phyloP scores from a whole-genome alignment of 2,329 filamentous ascomycete species.

The Annulohypoxylon truncatum region DNA sequence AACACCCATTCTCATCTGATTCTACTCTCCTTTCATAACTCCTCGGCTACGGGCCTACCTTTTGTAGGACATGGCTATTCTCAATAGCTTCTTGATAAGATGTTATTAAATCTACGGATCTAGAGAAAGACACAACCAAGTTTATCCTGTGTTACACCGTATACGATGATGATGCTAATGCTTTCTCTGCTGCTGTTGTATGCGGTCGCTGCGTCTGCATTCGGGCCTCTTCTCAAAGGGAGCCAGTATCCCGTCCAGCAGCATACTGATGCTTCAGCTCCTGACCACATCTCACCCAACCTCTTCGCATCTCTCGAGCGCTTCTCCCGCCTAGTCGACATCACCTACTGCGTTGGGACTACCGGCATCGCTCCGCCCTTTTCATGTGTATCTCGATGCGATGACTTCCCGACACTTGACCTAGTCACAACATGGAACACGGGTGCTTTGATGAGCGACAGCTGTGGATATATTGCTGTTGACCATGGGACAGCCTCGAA shows the following conservation, averaged over 20 bases:
- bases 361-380: conserved; percentile 88
- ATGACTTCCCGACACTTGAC: conserved; percentile 82
- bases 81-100: neutral
- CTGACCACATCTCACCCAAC: conserved; percentile 62
- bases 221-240: conserved; percentile 27
- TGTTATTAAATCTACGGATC: conserved; percentile 1
- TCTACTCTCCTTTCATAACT: neutral
- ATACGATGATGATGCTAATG: conserved; percentile 24
- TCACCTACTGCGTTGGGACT: conserved; percentile 90
- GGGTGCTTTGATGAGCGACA: conserved; percentile 85
- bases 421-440: conserved; percentile 91
- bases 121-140: conserved; percentile 12
- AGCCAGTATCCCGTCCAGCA: conserved; percentile 22
- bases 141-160: neutral
- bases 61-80: conserved; percentile 30
- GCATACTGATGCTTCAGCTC: conserved; percentile 21
- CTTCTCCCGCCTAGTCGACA: conserved; percentile 90
- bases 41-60: conserved; percentile 21
- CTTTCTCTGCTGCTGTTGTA: conserved; percentile 21
- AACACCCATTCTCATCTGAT: neutral
- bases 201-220: conserved; percentile 24
- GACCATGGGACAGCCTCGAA: conserved; percentile 67
- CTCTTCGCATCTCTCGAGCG: conserved; percentile 89
- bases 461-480: conserved; percentile 93
- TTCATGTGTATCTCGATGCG: conserved; percentile 83